Evolutionary conservation across 306 rosid species (phyloP).

Genomic region (Bauhinia variegata): DNA sequence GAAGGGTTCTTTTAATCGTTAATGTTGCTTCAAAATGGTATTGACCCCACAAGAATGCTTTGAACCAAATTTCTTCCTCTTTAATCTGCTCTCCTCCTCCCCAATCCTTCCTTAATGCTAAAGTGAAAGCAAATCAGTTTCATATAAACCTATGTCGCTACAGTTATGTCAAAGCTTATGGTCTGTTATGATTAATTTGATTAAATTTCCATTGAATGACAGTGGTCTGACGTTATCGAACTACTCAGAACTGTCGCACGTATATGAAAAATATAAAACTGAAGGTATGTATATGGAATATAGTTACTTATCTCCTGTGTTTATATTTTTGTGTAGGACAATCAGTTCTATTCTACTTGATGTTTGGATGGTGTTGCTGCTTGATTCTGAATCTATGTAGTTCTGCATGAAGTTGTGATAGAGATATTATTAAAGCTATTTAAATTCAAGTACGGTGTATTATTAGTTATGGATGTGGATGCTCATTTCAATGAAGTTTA

Average conservation of each 20-base stretch:
- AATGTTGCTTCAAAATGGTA: constrained; percentile 99
- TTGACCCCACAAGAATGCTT: constrained; percentile 14
- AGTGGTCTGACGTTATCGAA: constrained; percentile 90
- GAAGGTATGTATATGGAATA: constrained; percentile 61
- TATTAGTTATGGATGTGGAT: background rate
- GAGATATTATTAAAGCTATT: background rate
- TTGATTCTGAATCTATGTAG: constrained; percentile 32
- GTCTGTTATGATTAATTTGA: constrained; percentile 24
- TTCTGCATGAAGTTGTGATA: constrained; percentile 16
- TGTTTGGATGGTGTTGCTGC: constrained; percentile 17
- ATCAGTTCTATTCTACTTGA: constrained; percentile 23
- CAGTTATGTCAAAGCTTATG: constrained; percentile 21
- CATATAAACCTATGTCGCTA: background rate
- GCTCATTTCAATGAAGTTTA: too few species aligned
- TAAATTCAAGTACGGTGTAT: background rate
- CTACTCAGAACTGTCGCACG: constrained; percentile 84
- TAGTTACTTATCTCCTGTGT: constrained; percentile 19
- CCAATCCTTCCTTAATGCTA: background rate
- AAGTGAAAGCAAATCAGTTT: constrained; percentile 9
- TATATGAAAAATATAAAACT: constrained; percentile 81
- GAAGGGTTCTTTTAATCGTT: constrained; percentile 89
- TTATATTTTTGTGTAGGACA: constrained; percentile 1
- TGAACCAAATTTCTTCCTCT: background rate
- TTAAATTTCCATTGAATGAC: constrained; percentile 42
- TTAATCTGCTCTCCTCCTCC: constrained; percentile 12